Evolutionary conservation across 352 stramenopile species (phyloP), one percentile per base, ranked within the genome.

Genomic region (Lagenidium giganteum): DNA sequence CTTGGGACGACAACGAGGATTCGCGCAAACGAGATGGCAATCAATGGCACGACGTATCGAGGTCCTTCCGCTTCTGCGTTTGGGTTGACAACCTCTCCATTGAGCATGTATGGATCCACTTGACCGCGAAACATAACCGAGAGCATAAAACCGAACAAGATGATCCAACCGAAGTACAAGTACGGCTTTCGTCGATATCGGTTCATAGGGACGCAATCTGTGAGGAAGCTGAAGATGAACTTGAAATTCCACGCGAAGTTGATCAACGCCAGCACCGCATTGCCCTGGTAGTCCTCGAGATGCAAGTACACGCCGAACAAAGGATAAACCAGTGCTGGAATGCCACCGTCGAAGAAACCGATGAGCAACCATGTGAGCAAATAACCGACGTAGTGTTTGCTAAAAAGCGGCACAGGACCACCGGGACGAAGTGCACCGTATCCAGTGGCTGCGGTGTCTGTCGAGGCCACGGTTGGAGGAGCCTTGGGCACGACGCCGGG

Each of bases 141-240:
- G 16, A 23, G 7, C 41, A 58, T 43, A 21, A 51, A 40, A 12
- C 35, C 11, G 22, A 34, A 8, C 6, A 43, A 20, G 6, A 49
- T 30, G 13, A 13, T 23, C 31, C 39, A 42, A 2, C 45, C 44
- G 37, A 61, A 43, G 13, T 41, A 25, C 23, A 55, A 35, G 44
- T 61, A 61, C 17, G 52, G 44, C 37, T 56, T 61, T 2, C 52
- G 40, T 13, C 45, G 52, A 8, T 51, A 33, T 2, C 41, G 29
- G 21, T 35, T 42, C 26, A 61, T 42, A 3, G 52, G 52, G 17
- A 61, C 6, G 18, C 40, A 50, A 24, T 61, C 52, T 2, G 36
- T 34, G 5, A 61, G 6, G 30, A 56, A 56, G n/a, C 45, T 37
- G 8, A 50, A 14, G 12, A 51, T 14, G n/a, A 56, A 52, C 28